These are phyloP conservation scores for Pseudogymnoascus sp. DNA, from an alignment of 2,329 filamentous ascomycete species.

Conservation along the genomic window DNA sequence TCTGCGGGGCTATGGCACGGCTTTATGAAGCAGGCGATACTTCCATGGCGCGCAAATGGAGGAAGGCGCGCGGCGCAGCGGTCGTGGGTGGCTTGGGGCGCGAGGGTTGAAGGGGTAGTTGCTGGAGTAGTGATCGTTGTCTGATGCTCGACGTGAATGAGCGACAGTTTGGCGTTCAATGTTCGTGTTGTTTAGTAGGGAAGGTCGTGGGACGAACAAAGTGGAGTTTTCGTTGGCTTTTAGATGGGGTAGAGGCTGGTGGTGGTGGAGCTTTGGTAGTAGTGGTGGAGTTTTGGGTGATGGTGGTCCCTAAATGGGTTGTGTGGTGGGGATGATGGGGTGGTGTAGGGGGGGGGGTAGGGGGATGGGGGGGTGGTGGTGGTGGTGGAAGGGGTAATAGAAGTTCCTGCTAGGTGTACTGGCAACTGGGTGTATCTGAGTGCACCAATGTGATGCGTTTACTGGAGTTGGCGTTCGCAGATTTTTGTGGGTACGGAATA, in stretches of 20 bases:
- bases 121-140: background rate
- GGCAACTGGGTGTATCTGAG: too few species aligned
- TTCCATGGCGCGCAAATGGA: slow-evolving; percentile 2
- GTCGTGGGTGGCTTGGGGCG: background rate
- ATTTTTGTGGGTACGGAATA: background rate
- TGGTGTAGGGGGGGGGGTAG: background rate
- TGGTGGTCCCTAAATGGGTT: background rate
- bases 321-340: background rate
- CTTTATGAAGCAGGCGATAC: slow-evolving; percentile 5
- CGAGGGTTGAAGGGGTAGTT: background rate
- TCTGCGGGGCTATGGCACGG: slow-evolving; percentile 5
- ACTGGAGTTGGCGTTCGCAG: background rate
- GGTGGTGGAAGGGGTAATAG: background rate
- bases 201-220: background rate
- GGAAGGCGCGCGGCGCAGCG: background rate
- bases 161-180: background rate
- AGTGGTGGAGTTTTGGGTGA: background rate
- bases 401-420: background rate
- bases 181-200: slow-evolving; percentile 3
- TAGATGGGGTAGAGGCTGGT: slow-evolving; percentile 4
- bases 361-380: background rate
- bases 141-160: background rate
- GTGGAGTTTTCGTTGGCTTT: slow-evolving; percentile 8
- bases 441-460: background rate
- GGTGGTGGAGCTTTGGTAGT: background rate